A percentile compares a stretch with the other conserved stretches of the same genome.
phyloP scores from a whole-genome alignment of 148 eudicot species.

The Agrostemma githago region DNA sequence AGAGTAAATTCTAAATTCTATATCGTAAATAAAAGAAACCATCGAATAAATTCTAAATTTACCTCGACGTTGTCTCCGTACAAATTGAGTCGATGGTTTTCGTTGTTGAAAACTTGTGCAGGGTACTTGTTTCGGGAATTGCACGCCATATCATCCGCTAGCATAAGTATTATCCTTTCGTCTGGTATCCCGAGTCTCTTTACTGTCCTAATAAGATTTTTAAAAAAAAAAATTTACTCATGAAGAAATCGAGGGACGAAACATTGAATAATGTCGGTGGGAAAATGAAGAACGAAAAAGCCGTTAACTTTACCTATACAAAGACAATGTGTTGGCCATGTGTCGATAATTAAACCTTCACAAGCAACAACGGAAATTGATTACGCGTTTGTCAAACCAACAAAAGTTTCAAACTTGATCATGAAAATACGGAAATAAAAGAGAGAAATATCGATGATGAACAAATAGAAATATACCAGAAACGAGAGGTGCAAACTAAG shows the following conservation, averaged over 20 bases:
- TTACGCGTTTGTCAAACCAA: no score
- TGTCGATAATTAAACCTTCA: conserved; percentile 95
- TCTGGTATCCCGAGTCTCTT: conserved; percentile 96
- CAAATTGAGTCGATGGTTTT: conserved; percentile 86
- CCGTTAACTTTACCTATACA: conserved; percentile 59
- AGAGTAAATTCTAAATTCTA: neutral
- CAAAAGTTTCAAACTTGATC: no score
- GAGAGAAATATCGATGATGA: neutral
- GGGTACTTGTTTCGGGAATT: conserved; percentile 94
- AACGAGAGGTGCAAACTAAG: conserved; percentile 96
- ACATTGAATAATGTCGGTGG: neutral
- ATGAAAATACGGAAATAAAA: neutral
- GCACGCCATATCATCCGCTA: conserved; percentile 99
- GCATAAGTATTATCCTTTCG: conserved; percentile 94
- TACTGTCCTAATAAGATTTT: conserved; percentile 78
- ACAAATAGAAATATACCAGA: conserved; percentile 50
- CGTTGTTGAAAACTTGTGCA: conserved; percentile 98
- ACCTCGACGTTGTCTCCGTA: conserved; percentile 99
- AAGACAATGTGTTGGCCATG: conserved; percentile 93
- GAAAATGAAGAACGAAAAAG: neutral
- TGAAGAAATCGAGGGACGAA: conserved; percentile 2
- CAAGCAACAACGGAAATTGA: conserved; percentile 14
- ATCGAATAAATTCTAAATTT: conserved; percentile 14
- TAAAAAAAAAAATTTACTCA: neutral
- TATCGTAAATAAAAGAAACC: neutral